Conservation (phyloP, 257 asterid genomes). For the Solanum habrochaites region DNA sequence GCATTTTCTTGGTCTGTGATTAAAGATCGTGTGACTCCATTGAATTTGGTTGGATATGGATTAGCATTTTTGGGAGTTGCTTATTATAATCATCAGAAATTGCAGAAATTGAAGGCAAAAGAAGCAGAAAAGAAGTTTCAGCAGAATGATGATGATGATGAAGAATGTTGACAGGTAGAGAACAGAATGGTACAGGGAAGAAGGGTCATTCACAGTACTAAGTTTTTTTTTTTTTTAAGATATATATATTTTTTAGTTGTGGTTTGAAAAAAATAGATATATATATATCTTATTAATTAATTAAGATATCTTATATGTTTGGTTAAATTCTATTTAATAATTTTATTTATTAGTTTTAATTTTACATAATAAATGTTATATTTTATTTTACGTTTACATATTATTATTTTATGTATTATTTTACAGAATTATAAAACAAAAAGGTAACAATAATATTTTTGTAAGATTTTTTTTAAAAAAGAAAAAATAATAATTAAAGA, state of each 20-base stretch:
- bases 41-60: constrained; percentile 60
- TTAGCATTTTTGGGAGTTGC: constrained; percentile 65
- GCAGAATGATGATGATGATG: constrained; percentile 40
- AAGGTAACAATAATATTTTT: too few relatives aligned
- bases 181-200: constrained; percentile 28
- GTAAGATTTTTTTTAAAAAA: too few relatives aligned
- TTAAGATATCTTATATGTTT: too few relatives aligned
- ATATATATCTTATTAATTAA: too few relatives aligned
- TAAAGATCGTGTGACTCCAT: constrained; percentile 57
- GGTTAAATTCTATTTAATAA: too few relatives aligned
- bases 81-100: constrained; percentile 50
- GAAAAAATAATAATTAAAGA: too few relatives aligned
- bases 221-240: background rate
- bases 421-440: too few relatives aligned
- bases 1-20: constrained; percentile 88
- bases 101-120: constrained; percentile 64
- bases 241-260: too few relatives aligned
- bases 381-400: too few relatives aligned
- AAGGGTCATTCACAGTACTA: constrained; percentile 30
- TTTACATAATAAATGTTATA: too few relatives aligned
- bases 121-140: constrained; percentile 40
- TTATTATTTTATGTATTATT: too few relatives aligned
- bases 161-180: constrained; percentile 30
- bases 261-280: background rate
- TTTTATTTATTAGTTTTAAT: too few relatives aligned